Evolutionary conservation across 352 stramenopile species (phyloP).

Genomic region (Pythium plurisporium): DNA sequence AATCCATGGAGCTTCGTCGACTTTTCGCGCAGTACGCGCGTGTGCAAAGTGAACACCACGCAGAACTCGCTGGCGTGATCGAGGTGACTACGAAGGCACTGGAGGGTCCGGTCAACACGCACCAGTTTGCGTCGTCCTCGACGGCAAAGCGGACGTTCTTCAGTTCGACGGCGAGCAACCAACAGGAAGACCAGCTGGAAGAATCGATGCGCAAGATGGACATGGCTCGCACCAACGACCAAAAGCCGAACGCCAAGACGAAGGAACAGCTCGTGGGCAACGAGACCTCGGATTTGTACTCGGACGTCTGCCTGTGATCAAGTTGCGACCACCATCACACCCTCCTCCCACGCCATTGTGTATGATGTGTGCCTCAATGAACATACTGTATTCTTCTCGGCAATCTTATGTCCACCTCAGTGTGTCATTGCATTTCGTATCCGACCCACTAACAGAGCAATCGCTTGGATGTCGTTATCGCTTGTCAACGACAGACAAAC

Average conservation of each 20-base stretch:
- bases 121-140: constrained; percentile 27
- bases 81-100: constrained; percentile 38
- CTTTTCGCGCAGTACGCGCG: constrained; percentile 71
- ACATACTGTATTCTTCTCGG: too few relatives aligned
- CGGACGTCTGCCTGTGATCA: constrained; percentile 54
- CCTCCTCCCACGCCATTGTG: too few relatives aligned
- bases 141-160: constrained; percentile 15
- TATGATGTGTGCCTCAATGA: too few relatives aligned
- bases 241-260: neutral
- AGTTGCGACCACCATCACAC: neutral
- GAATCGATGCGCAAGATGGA: constrained; percentile 28
- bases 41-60: constrained; percentile 44
- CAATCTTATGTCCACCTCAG: too few relatives aligned
- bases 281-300: constrained; percentile 29
- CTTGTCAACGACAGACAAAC: too few relatives aligned
- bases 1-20: constrained; percentile 63
- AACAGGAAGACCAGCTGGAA: constrained; percentile 19
- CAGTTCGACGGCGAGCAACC: constrained; percentile 21
- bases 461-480: constrained; percentile 39
- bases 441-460: constrained; percentile 22
- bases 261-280: constrained; percentile 10
- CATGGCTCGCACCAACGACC: constrained; percentile 6
- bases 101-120: constrained; percentile 35
- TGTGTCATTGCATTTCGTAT: constrained; percentile 9
- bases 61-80: constrained; percentile 51